Percentiles rank a stretch among this genome's conserved stretches.
phyloP scores from a whole-genome alignment of 352 stramenopile species.

The Phytophthora uliginosa region DNA sequence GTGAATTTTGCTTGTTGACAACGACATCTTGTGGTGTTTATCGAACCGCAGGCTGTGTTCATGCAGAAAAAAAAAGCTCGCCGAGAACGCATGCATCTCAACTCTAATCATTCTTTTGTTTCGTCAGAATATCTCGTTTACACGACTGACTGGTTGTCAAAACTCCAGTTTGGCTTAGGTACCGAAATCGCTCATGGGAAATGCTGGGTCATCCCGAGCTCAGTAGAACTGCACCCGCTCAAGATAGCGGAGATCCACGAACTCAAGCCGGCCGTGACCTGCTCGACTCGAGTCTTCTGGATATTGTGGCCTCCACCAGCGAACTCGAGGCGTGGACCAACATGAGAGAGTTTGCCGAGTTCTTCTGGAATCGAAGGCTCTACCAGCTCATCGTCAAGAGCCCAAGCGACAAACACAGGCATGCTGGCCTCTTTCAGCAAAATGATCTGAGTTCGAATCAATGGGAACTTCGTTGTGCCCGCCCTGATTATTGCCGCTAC shows the following conservation, averaged over 20 bases:
- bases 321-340: constrained; percentile 54
- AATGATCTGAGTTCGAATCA: constrained; percentile 47
- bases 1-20: not conserved
- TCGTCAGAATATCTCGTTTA: not conserved
- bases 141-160: not conserved
- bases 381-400: constrained; percentile 54
- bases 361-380: constrained; percentile 53
- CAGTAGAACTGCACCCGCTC: constrained; percentile 19
- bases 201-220: constrained; percentile 31
- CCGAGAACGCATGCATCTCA: not conserved
- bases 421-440: constrained; percentile 26
- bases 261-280: constrained; percentile 30
- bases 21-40: not conserved
- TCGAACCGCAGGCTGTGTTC: not conserved
- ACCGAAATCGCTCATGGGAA: constrained; percentile 15
- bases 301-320: constrained; percentile 66
- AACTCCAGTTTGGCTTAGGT: not conserved
- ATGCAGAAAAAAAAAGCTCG: not conserved
- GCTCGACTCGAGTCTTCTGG: constrained; percentile 63
- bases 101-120: not conserved
- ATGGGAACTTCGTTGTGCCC: constrained; percentile 51
- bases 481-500: constrained; percentile 53
- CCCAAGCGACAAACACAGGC: constrained; percentile 58
- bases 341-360: constrained; percentile 39
- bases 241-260: constrained; percentile 38